These are phyloP conservation scores for Cordyceps javanica DNA, from an alignment of 2,329 filamentous ascomycete species.

Conservation along the genomic window DNA sequence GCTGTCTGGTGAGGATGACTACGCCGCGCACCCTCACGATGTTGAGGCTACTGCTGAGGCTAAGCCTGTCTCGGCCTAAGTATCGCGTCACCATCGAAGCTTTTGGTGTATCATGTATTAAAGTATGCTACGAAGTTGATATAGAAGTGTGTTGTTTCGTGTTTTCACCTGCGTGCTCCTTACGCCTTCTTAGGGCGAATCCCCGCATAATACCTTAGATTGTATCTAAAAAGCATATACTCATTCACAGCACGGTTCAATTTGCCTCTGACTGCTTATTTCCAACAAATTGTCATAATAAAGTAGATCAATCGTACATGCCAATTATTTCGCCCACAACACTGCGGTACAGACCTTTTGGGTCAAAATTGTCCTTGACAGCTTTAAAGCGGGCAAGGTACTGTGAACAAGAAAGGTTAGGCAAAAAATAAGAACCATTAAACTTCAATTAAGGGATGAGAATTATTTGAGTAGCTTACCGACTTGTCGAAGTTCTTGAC, in stretches of 20 bases:
- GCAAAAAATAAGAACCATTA: not conserved
- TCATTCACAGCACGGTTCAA: not conserved
- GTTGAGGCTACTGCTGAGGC: not conserved
- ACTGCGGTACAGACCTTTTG: slow-evolving; percentile 40
- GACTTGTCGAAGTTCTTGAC: slow-evolving; percentile 41
- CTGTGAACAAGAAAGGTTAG: slow-evolving; percentile 12
- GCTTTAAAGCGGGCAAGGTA: slow-evolving; percentile 42
- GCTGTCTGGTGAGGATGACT: slow-evolving; percentile 35
- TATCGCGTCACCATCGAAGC: not conserved
- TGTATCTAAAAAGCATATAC: not conserved
- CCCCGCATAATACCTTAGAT: slow-evolving; percentile 2
- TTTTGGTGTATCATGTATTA: not conserved
- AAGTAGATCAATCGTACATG: slow-evolving; percentile 25
- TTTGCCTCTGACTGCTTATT: not conserved
- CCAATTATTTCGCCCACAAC: slow-evolving; percentile 44
- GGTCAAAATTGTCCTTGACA: slow-evolving; percentile 42
- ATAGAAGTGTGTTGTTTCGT: not conserved
- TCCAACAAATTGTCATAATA: no score
- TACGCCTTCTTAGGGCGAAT: not conserved
- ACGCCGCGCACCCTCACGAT: slow-evolving; percentile 8
- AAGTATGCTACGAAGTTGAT: not conserved
- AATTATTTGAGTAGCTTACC: slow-evolving; percentile 21
- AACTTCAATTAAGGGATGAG: not conserved
- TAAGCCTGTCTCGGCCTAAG: not conserved
- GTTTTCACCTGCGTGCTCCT: not conserved